Evolutionary conservation across 257 asterid species (phyloP).

Genomic region (Euphrasia confusa): DNA sequence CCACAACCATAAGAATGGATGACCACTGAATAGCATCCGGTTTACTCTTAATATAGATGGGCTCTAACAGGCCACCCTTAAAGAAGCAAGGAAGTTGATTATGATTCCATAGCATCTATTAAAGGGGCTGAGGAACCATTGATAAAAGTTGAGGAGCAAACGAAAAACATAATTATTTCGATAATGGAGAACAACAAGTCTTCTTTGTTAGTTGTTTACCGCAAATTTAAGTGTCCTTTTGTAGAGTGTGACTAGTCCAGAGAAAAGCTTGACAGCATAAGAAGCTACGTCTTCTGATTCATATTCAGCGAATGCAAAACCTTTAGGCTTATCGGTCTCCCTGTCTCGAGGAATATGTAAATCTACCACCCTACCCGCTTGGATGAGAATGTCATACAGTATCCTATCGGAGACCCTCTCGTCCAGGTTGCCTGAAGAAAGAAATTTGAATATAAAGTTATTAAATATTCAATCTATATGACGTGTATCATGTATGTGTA

Average conservation of each 20-base stretch:
- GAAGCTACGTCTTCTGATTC: conserved; percentile 85
- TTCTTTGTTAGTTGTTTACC: conserved; percentile 29
- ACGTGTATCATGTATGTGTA: no score
- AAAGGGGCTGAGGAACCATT: conserved; percentile 20
- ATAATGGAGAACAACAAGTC: neutral
- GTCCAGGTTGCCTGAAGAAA: conserved; percentile 70
- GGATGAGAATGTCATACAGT: conserved; percentile 87
- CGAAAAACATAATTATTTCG: neutral
- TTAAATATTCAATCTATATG: conserved; percentile 1
- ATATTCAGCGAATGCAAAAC: conserved; percentile 84
- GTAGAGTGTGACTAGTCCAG: conserved; percentile 78
- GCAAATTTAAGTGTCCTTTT: conserved; percentile 74
- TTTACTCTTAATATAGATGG: conserved; percentile 18
- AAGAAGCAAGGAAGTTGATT: conserved; percentile 21
- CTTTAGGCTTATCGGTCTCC: conserved; percentile 80
- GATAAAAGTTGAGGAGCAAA: conserved; percentile 27
- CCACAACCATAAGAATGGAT: conserved; percentile 22
- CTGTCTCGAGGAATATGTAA: conserved; percentile 76
- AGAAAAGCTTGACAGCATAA: conserved; percentile 89
- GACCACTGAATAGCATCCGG: conserved; percentile 13
- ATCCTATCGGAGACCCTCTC: conserved; percentile 83
- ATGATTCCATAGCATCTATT: conserved; percentile 7
- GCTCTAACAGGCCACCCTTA: neutral
- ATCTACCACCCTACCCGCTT: conserved; percentile 86
- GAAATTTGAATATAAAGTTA: neutral